Evolutionary conservation across 176 grass and related monocot species (phyloP).

Genomic region (Sorghum bicolor): DNA sequence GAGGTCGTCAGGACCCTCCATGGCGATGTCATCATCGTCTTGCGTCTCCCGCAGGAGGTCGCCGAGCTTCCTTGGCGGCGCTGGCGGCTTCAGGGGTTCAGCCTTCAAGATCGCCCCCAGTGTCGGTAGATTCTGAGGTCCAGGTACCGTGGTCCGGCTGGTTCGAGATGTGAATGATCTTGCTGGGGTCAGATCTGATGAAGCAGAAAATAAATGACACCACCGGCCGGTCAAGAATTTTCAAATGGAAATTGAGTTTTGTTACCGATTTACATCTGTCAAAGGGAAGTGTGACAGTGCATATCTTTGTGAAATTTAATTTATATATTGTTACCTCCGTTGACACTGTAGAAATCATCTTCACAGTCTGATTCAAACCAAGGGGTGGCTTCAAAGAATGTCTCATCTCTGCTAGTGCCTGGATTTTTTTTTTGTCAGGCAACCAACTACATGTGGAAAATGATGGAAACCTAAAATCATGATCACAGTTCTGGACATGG

Average conservation of each 20-base stretch:
- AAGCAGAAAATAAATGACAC: background rate
- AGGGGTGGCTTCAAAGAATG: constrained; percentile 67
- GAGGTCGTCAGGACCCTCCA: background rate
- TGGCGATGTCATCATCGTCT: background rate
- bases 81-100: constrained; percentile 18
- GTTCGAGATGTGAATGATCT: constrained; percentile 9
- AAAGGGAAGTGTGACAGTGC: background rate
- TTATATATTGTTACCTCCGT: constrained; percentile 58
- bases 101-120: constrained; percentile 31
- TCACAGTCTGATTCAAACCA: constrained; percentile 91
- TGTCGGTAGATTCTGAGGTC: background rate
- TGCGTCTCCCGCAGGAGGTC: constrained; percentile 38
- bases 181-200: constrained; percentile 36
- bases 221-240: background rate
- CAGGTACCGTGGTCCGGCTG: background rate
- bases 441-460: background rate
- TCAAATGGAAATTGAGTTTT: background rate
- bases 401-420: constrained; percentile 63
- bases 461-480: background rate
- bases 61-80: background rate
- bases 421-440: background rate
- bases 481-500: background rate
- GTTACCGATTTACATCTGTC: background rate
- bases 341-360: constrained; percentile 87
- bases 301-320: background rate